These are phyloP conservation scores for Penicillium nordicum DNA, from an alignment of 2,329 filamentous ascomycete species.

Conservation along the genomic window DNA sequence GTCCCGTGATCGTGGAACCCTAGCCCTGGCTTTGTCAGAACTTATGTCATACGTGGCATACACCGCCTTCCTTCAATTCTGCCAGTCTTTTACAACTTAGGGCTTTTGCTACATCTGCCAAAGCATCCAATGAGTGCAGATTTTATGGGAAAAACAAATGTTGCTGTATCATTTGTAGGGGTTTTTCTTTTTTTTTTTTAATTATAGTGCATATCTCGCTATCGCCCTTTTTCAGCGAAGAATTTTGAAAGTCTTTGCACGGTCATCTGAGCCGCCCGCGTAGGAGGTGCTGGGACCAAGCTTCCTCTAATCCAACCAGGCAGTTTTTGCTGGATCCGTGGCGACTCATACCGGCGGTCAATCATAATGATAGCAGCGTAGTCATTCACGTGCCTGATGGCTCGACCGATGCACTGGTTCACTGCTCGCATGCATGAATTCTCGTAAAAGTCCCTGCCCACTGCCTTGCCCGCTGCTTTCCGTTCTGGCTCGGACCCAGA, in stretches of 20 bases:
- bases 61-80: slow-evolving; percentile 7
- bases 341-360: slow-evolving; percentile 73
- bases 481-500: slow-evolving; percentile 28
- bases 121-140: neutral
- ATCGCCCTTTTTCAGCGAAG: slow-evolving; percentile 24
- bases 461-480: slow-evolving; percentile 41
- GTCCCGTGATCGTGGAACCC: slow-evolving; percentile 35
- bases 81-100: neutral
- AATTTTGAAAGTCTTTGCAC: slow-evolving; percentile 34
- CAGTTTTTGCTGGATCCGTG: slow-evolving; percentile 72
- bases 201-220: neutral
- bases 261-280: slow-evolving; percentile 24
- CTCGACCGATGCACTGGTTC: slow-evolving; percentile 92
- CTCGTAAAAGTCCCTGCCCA: slow-evolving; percentile 79
- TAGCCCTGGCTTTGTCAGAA: slow-evolving; percentile 14
- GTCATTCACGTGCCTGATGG: slow-evolving; percentile 81
- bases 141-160: neutral
- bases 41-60: neutral
- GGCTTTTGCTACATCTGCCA: neutral
- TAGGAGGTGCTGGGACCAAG: slow-evolving; percentile 40
- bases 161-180: neutral
- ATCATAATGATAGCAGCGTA: slow-evolving; percentile 87
- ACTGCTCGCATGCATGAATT: slow-evolving; percentile 96
- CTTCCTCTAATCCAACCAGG: slow-evolving; percentile 84
- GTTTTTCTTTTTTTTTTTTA: neutral